Base-by-base conservation (phyloP, 805 yeast species). In the Candida germanica region DNA sequence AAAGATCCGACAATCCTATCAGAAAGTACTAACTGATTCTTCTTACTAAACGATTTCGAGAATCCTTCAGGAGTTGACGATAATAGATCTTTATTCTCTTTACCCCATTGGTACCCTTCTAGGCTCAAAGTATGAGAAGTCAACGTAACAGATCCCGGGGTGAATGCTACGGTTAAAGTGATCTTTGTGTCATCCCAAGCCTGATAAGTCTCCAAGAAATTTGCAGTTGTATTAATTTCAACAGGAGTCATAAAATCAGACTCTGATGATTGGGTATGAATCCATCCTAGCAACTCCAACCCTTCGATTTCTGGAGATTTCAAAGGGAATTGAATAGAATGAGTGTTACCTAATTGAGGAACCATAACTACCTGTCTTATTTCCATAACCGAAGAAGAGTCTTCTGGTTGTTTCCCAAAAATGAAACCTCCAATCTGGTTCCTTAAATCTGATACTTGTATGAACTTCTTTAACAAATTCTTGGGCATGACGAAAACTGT, bases 221-320 rank as follows among this genome's bases (percentile, higher is more conserved):
- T 59, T 3, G 79, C 65, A 37, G 80, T 83, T 0, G 78, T 73
- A 2, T 83, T 71, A 11, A 87, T 75, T 46, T 91, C 97, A 23
- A 71, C 61, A 0, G 96, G 79, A 5, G 83, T 66, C 64, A 89
- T 72, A 34, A 70, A 66, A 32, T 75, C 73, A 5, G 71, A 46
- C 25, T 85, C 95, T 13, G 75, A 76, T 1, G 83, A 71, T 55
- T 83, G 87, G 0, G 97, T 86, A 54, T 91, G 97, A n/a, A 93
- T 74, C 95, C 96, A 86, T 1, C 98, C 98, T 12, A 93, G 58
- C 4, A 93, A 75, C 50, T 87, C 89, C 23, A 87, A 56, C 1
- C 44, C 58, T 18, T 50, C 53, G n/a, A 61, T 49, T 4, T 61
- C 58, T 1, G 82, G 78, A 3, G 71, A 46, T 18, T 50, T 40